phyloP scores from a whole-genome alignment of 108 stramenopile species.

The Cyclotella sp. region DNA sequence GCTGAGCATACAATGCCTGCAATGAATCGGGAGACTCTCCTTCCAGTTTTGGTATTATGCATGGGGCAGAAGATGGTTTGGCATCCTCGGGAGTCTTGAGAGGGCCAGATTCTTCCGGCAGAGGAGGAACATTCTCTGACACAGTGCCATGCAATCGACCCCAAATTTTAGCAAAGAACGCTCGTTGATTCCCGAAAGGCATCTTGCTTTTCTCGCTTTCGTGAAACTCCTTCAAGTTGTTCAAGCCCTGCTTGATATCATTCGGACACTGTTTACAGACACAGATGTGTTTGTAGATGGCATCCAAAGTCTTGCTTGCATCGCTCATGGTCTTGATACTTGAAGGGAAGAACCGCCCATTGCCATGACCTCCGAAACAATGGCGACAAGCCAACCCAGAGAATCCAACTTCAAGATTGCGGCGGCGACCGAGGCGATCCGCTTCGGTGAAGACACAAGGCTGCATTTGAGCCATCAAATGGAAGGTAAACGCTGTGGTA shows the following conservation, averaged over 20 bases:
- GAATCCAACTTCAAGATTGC: slow-evolving; percentile 76
- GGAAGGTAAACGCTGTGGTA: slow-evolving; percentile 81
- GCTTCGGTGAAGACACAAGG: slow-evolving; percentile 84
- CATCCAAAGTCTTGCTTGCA: slow-evolving; percentile 81
- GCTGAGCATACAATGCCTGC: slow-evolving; percentile 26
- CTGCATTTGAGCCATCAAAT: slow-evolving; percentile 78
- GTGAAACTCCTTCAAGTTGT: slow-evolving; percentile 41
- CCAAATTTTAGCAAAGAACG: slow-evolving; percentile 68
- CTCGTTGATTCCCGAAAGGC: slow-evolving; percentile 50
- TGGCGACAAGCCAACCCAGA: slow-evolving; percentile 83
- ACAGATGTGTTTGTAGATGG: slow-evolving; percentile 81
- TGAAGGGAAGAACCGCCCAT: slow-evolving; percentile 86
- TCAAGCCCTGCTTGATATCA: slow-evolving; percentile 54
- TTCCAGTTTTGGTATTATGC: slow-evolving; percentile 4
- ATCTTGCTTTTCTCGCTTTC: slow-evolving; percentile 52
- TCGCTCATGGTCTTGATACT: slow-evolving; percentile 85
- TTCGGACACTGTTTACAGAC: slow-evolving; percentile 71
- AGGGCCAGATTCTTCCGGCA: background rate
- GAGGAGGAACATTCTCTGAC: background rate
- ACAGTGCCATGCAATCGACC: slow-evolving; percentile 32
- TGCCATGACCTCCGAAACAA: slow-evolving; percentile 82
- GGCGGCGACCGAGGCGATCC: slow-evolving; percentile 82
- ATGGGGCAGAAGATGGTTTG: background rate
- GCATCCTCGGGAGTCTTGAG: background rate
- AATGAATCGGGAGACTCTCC: slow-evolving; percentile 10